Evolutionary conservation across 192 early-diverging fungal species (phyloP).

Genomic region (Gaertneriomyces semiglobifer): DNA sequence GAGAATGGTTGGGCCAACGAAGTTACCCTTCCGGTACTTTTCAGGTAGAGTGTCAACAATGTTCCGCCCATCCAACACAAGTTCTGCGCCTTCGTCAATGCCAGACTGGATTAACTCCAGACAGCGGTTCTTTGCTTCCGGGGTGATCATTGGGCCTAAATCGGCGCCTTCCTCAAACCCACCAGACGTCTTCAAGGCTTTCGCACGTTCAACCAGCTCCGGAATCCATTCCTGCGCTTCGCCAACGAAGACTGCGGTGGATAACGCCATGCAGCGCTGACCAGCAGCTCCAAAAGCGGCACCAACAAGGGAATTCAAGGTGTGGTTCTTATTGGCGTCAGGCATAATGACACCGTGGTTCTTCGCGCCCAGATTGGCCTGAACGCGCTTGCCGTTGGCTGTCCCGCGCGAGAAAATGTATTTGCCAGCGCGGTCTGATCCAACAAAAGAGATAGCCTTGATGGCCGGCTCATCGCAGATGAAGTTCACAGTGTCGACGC

Average conservation of each 20-base stretch:
- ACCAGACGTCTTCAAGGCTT: slow-evolving; percentile 72
- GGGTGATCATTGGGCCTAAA: slow-evolving; percentile 86
- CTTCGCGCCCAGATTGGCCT: slow-evolving; percentile 95
- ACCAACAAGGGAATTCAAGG: slow-evolving; percentile 86
- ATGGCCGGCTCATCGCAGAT: slow-evolving; percentile 80
- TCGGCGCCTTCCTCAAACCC: slow-evolving; percentile 85
- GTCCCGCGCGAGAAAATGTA: slow-evolving; percentile 85
- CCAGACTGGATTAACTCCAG: slow-evolving; percentile 74
- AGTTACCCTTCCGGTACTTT: slow-evolving; percentile 86
- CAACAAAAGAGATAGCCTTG: slow-evolving; percentile 93
- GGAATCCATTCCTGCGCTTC: slow-evolving; percentile 77
- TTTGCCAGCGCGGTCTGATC: slow-evolving; percentile 82
- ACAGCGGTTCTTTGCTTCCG: slow-evolving; percentile 70
- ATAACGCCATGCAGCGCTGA: slow-evolving; percentile 97
- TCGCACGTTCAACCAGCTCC: slow-evolving; percentile 84
- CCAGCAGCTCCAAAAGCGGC: slow-evolving; percentile 98
- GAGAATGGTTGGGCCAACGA: slow-evolving; percentile 91
- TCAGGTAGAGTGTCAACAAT: slow-evolving; percentile 37
- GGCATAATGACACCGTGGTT: slow-evolving; percentile 95
- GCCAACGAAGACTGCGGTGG: slow-evolving; percentile 88
- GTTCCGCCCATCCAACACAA: slow-evolving; percentile 87
- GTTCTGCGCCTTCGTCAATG: slow-evolving; percentile 78
- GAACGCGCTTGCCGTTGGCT: slow-evolving; percentile 90
- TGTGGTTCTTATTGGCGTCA: slow-evolving; percentile 91
- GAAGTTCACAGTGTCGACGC: slow-evolving; percentile 82